These are phyloP conservation scores for Saccharomycopsis capsularis DNA, from an alignment of 805 yeast genomes.

Conservation along the genomic window DNA sequence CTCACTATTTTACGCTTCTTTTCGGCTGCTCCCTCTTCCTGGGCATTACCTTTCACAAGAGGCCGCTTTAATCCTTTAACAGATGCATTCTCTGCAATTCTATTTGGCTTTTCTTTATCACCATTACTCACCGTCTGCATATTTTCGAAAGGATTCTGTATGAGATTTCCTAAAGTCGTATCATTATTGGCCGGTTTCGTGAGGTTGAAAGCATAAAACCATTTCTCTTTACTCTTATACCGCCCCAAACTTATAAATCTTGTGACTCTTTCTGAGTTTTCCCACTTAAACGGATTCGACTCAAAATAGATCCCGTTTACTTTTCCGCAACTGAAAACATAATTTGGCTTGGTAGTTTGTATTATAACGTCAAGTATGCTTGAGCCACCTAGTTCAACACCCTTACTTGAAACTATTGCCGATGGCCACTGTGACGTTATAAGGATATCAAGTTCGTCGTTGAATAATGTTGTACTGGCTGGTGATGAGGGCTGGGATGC, in stretches of 20 bases:
- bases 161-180: background rate
- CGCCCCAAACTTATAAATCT: conserved; percentile 61
- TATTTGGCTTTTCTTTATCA: conserved; percentile 22
- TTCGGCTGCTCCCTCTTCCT: background rate
- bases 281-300: conserved; percentile 53
- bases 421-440: conserved; percentile 58
- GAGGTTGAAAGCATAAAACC: conserved; percentile 71
- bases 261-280: conserved; percentile 36
- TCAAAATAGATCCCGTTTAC: conserved; percentile 45
- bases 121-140: too few species aligned
- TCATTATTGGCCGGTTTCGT: conserved; percentile 1
- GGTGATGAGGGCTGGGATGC: too few species aligned
- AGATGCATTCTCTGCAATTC: background rate
- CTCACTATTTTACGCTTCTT: conserved; percentile 37
- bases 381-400: background rate
- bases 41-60: too few species aligned
- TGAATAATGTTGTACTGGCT: too few species aligned
- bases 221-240: conserved; percentile 46
- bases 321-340: conserved; percentile 57
- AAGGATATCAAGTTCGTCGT: conserved; percentile 46
- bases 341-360: conserved; percentile 43
- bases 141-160: conserved; percentile 7
- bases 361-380: conserved; percentile 39
- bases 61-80: background rate
- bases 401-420: conserved; percentile 34